Evolutionary conservation across 768 basidiomycete genomes (phyloP).

Genomic region (Kwoniella bestiolae): DNA sequence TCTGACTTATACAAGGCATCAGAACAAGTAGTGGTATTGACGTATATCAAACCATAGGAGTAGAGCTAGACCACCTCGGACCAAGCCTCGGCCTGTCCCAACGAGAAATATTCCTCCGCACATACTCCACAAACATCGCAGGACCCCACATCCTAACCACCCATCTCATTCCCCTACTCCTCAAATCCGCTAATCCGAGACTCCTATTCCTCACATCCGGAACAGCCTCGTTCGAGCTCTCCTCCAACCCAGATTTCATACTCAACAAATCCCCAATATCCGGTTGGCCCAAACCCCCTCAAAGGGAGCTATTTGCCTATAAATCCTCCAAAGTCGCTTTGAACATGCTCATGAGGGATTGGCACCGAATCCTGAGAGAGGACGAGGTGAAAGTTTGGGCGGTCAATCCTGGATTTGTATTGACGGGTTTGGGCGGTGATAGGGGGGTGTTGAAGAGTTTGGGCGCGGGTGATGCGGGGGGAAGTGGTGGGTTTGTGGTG

Average conservation of each 20-base stretch:
- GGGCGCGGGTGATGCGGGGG: constrained; percentile 5
- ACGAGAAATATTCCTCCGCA: constrained; percentile 3
- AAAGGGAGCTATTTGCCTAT: constrained; percentile 9
- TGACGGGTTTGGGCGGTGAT: constrained; percentile 22
- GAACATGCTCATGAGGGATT: constrained; percentile 21
- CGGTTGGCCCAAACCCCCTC: constrained; percentile 18
- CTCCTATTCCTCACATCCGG: constrained; percentile 16
- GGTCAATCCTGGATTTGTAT: constrained; percentile 31
- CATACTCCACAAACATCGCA: constrained; percentile 6
- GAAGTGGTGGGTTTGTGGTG: constrained; percentile 18
- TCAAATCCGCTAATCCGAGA: constrained; percentile 3
- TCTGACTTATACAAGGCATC: background rate
- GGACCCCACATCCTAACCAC: constrained; percentile 6
- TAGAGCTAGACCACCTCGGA: constrained; percentile 4
- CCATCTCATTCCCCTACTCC: background rate
- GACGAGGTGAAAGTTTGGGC: constrained; percentile 16
- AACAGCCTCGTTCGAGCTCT: constrained; percentile 13
- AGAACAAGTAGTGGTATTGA: too few relatives aligned
- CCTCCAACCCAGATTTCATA: background rate
- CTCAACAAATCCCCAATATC: constrained; percentile 11
- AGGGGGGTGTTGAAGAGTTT: constrained; percentile 10
- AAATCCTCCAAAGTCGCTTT: constrained; percentile 14
- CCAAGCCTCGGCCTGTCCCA: background rate
- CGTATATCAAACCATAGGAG: too few relatives aligned
- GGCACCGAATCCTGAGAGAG: constrained; percentile 6